phyloP scores from a whole-genome alignment of 2,329 filamentous ascomycete species.

The Fonsecaea pedrosoi region DNA sequence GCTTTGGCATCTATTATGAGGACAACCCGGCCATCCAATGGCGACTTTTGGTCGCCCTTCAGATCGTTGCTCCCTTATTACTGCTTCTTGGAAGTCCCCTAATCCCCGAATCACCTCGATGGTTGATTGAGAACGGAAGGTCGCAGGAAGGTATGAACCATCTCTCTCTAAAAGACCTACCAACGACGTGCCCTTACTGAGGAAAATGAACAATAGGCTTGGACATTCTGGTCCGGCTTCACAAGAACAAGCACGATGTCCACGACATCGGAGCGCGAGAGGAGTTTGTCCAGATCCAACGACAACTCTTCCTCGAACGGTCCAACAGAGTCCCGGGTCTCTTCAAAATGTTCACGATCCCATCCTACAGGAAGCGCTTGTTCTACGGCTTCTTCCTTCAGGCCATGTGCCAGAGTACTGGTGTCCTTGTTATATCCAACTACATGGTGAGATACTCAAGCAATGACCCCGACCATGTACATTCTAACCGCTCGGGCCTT shows the following conservation, averaged over 20 bases:
- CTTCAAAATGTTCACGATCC: background rate
- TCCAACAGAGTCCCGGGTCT: background rate
- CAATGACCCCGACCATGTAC: too few relatives aligned
- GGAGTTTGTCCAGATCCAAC: background rate
- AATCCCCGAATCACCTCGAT: background rate
- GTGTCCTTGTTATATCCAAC: conserved; percentile 50
- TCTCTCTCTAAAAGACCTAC: background rate
- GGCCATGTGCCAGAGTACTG: conserved; percentile 12
- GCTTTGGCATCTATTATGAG: conserved; percentile 18
- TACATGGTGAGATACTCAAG: conserved; percentile 43
- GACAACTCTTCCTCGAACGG: background rate
- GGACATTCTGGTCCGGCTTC: background rate
- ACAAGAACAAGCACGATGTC: background rate
- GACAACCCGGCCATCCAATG: conserved; percentile 17
- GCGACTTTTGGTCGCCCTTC: conserved; percentile 10
- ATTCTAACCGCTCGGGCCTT: conserved; percentile 35
- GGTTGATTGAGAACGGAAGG: background rate
- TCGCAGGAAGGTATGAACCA: background rate
- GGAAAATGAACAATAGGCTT: background rate
- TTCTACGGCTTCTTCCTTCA: conserved; percentile 18
- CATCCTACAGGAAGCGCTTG: conserved; percentile 16
- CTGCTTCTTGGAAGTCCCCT: background rate
- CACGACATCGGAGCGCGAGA: background rate
- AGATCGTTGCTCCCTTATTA: background rate
- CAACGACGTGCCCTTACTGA: background rate